Evolutionary conservation across 2,329 filamentous ascomycete species (phyloP).

Genomic region (Tolypocladium tundrense): DNA sequence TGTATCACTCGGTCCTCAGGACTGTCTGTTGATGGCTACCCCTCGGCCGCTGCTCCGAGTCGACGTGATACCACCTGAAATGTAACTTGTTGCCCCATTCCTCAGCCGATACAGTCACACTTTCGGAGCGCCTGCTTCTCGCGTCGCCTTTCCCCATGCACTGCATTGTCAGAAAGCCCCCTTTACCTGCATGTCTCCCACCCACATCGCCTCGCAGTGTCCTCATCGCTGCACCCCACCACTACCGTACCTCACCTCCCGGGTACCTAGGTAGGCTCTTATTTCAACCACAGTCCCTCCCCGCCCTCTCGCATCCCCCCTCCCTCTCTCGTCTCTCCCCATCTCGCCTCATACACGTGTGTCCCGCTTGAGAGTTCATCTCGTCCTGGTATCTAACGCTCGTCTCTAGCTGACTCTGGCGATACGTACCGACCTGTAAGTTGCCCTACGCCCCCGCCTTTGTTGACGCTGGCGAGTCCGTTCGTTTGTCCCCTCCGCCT

Average conservation of each 20-base stretch:
- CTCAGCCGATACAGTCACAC: conserved; percentile 16
- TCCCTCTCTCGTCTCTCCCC: not conserved
- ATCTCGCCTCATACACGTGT: conserved; percentile 8
- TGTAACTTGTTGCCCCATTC: conserved; percentile 21
- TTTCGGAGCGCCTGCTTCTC: conserved; percentile 14
- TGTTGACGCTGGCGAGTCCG: not conserved
- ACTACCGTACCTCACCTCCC: conserved; percentile 11
- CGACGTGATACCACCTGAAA: conserved; percentile 24
- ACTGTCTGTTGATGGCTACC: not conserved
- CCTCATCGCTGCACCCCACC: conserved; percentile 24
- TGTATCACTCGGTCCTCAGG: not conserved
- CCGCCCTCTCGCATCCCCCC: conserved; percentile 13
- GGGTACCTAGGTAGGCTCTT: conserved; percentile 5
- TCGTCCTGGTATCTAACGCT: conserved; percentile 28
- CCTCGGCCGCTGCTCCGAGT: conserved; percentile 8
- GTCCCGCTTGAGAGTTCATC: conserved; percentile 11
- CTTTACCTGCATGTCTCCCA: conserved; percentile 35
- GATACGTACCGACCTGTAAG: conserved; percentile 53
- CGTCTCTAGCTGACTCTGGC: conserved; percentile 44
- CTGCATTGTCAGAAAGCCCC: conserved; percentile 25
- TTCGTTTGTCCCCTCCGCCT: conserved; percentile 6
- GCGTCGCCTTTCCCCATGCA: conserved; percentile 19
- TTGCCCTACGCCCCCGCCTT: conserved; percentile 9
- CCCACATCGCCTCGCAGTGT: conserved; percentile 32
- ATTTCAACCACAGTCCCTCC: conserved; percentile 19